Percentiles rank a stretch among this genome's conserved stretches.
Conservation (phyloP, 176 grass and related monocot species). For the Phoenix dactylifera region DNA sequence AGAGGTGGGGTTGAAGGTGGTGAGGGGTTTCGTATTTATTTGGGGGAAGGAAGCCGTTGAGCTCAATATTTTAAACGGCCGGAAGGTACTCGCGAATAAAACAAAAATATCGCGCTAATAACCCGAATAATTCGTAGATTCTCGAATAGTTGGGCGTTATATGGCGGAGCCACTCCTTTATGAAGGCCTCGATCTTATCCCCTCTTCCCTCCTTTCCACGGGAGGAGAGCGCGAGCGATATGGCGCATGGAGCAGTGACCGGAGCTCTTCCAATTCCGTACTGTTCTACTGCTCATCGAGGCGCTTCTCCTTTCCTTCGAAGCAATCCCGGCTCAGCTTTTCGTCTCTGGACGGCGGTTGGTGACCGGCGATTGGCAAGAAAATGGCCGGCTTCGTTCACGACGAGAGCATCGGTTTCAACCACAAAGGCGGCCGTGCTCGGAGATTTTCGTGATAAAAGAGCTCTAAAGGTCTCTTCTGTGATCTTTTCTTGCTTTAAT, state of each 20-base stretch:
- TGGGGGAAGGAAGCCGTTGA: too few relatives aligned
- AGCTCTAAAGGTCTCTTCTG: conserved; percentile 64
- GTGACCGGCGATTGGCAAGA: conserved; percentile 5
- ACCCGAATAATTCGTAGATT: too few relatives aligned
- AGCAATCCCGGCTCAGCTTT: background rate
- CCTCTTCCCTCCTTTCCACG: too few relatives aligned
- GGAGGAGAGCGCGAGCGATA: background rate
- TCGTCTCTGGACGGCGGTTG: conserved; percentile 12
- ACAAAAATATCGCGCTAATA: too few relatives aligned
- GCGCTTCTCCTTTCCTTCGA: background rate
- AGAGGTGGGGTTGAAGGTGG: too few relatives aligned
- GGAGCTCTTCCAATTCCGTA: background rate
- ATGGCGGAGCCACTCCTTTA: too few relatives aligned
- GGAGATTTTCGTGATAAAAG: conserved; percentile 47
- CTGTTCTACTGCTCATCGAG: background rate
- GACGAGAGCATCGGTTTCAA: conserved; percentile 40
- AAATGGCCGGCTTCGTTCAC: conserved; percentile 27
- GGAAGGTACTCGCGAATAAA: too few relatives aligned
- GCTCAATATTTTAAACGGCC: too few relatives aligned
- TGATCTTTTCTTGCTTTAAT: background rate
- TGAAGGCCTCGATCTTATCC: too few relatives aligned
- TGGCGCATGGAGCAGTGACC: background rate
- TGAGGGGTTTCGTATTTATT: too few relatives aligned
- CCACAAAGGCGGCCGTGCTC: conserved; percentile 54
- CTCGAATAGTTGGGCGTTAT: too few relatives aligned